These are phyloP conservation scores for Pythium plurisporium DNA, from an alignment of 352 stramenopile species.

Conservation along the genomic window DNA sequence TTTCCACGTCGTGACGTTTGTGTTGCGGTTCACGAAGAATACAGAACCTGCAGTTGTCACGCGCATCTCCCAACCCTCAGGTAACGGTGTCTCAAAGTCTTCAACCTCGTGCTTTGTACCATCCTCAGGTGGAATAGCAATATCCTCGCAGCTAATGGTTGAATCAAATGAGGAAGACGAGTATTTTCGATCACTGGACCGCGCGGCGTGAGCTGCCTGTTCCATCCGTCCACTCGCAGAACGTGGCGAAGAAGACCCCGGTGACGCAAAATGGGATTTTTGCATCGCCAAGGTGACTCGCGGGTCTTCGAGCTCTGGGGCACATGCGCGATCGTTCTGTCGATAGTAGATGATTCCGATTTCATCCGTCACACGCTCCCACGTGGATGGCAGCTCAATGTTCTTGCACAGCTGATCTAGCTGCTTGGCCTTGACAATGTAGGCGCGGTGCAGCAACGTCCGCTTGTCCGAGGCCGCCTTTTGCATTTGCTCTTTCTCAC, in stretches of 20 bases:
- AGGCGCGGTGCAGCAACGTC: slow-evolving; percentile 34
- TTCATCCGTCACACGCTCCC: slow-evolving; percentile 42
- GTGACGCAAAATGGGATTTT: background rate
- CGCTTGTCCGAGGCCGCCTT: slow-evolving; percentile 40
- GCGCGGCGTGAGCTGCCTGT: slow-evolving; percentile 4
- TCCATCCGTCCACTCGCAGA: slow-evolving; percentile 25
- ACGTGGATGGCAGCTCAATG: slow-evolving; percentile 35
- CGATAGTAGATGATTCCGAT: slow-evolving; percentile 50
- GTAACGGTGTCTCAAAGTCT: slow-evolving; percentile 71
- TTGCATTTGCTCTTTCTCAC: slow-evolving; percentile 37
- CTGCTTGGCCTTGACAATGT: slow-evolving; percentile 52
- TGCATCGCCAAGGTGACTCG: slow-evolving; percentile 33
- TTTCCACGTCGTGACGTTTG: slow-evolving; percentile 69
- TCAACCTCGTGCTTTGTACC: slow-evolving; percentile 57
- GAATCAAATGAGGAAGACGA: slow-evolving; percentile 44
- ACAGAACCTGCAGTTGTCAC: slow-evolving; percentile 61
- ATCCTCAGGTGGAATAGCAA: slow-evolving; percentile 50
- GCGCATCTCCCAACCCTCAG: slow-evolving; percentile 78
- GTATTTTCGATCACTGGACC: slow-evolving; percentile 15
- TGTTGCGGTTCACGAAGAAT: slow-evolving; percentile 78
- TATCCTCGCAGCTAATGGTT: slow-evolving; percentile 30
- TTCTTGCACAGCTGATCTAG: slow-evolving; percentile 48
- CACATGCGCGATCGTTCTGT: slow-evolving; percentile 31
- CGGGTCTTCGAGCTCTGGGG: slow-evolving; percentile 46
- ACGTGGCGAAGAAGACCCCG: slow-evolving; percentile 20